Evolutionary conservation across 371 early-diverging fungal species (phyloP).

Genomic region (Nematocida displodere): DNA sequence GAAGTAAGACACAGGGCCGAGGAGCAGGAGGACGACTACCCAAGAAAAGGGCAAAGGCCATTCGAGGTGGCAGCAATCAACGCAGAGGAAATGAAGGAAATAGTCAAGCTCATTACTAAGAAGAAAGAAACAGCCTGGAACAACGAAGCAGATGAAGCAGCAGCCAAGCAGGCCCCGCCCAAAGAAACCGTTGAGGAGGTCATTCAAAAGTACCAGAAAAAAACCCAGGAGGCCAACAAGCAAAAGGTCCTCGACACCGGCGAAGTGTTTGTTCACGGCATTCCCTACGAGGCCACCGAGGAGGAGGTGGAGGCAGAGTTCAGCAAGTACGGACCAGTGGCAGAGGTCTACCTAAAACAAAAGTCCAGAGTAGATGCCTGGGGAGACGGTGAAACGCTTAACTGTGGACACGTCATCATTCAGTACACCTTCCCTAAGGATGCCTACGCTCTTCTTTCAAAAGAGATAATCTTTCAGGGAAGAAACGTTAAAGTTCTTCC

Average conservation of each 20-base stretch:
- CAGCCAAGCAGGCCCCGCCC: constrained; percentile 14
- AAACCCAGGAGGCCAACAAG: constrained; percentile 1
- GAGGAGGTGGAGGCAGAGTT: constrained; percentile 89
- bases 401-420: constrained; percentile 28
- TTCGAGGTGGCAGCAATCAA: neutral
- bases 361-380: constrained; percentile 51
- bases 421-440: constrained; percentile 39
- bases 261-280: constrained; percentile 68
- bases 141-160: neutral
- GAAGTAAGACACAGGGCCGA: neutral
- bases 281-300: constrained; percentile 74
- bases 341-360: constrained; percentile 53
- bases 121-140: constrained; percentile 35
- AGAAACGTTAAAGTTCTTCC: constrained; percentile 40
- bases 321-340: constrained; percentile 67
- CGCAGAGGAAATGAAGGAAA: constrained; percentile 43
- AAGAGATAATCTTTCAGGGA: constrained; percentile 46
- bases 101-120: constrained; percentile 51
- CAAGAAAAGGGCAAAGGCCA: constrained; percentile 51
- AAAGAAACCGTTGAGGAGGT: neutral
- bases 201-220: constrained; percentile 20
- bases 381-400: constrained; percentile 38
- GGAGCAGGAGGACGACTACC: constrained; percentile 31
- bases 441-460: constrained; percentile 2
- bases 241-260: constrained; percentile 40